Percentiles rank a stretch among this genome's conserved stretches.
Evolutionary conservation across 805 yeast species (phyloP).

Genomic region (Starmerella davenportii): DNA sequence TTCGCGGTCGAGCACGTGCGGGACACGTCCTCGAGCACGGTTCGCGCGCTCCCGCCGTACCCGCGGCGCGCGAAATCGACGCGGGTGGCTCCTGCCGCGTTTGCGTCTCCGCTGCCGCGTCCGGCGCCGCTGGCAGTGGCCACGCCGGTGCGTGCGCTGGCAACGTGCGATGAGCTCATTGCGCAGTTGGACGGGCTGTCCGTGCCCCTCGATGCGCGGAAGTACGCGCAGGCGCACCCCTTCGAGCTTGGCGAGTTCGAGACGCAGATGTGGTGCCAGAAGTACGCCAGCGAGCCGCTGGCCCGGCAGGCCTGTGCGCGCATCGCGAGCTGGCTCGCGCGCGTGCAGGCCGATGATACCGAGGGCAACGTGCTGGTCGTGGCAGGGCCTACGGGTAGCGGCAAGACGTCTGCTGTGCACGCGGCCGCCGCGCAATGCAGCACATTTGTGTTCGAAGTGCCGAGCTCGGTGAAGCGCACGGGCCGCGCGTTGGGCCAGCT

Average conservation of each 20-base stretch:
- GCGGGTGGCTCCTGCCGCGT: too few relatives aligned
- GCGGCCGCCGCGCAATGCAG: slow-evolving; percentile 42
- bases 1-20: not conserved
- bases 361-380: slow-evolving; percentile 25
- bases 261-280: slow-evolving; percentile 17
- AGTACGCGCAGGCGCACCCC: slow-evolving; percentile 6
- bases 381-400: slow-evolving; percentile 55
- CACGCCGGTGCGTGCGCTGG: too few relatives aligned
- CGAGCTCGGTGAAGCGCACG: slow-evolving; percentile 54
- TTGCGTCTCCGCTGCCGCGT: too few relatives aligned
- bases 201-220: not conserved
- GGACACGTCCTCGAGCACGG: too few relatives aligned
- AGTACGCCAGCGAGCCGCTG: slow-evolving; percentile 14
- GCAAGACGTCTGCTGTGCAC: slow-evolving; percentile 60
- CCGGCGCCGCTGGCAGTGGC: too few relatives aligned
- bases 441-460: slow-evolving; percentile 68
- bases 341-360: not conserved
- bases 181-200: too few relatives aligned
- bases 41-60: too few relatives aligned
- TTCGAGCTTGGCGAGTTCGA: slow-evolving; percentile 19
- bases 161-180: too few relatives aligned
- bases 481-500: slow-evolving; percentile 47
- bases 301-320: not conserved
- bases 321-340: not conserved
- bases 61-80: too few relatives aligned